Conservation (phyloP, 768 basidiomycete genomes). For the Zangia roseola region DNA sequence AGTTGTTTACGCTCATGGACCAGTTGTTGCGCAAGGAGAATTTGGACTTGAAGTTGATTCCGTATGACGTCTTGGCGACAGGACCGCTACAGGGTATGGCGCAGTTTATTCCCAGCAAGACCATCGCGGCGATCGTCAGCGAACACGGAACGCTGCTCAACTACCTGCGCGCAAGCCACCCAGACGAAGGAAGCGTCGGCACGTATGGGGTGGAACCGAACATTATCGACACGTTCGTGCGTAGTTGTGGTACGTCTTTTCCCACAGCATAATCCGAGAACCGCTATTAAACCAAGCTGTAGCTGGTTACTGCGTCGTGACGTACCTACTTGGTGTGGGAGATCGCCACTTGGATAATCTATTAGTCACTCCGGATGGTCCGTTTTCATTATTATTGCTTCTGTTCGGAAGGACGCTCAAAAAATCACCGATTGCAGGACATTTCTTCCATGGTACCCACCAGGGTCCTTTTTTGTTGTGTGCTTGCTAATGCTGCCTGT, state of each 20-base stretch:
- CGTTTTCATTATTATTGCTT: constrained; percentile 14
- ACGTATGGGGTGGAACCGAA: constrained; percentile 93
- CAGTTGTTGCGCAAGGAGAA: constrained; percentile 91
- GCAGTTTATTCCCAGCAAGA: constrained; percentile 95
- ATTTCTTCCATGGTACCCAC: constrained; percentile 92
- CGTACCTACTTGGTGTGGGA: constrained; percentile 93
- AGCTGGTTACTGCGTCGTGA: constrained; percentile 99
- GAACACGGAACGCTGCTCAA: constrained; percentile 87
- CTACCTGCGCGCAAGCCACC: constrained; percentile 81
- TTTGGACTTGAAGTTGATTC: constrained; percentile 85
- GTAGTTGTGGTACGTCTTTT: constrained; percentile 82
- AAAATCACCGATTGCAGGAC: constrained; percentile 43
- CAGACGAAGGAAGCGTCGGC: constrained; percentile 92
- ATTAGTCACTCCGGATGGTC: constrained; percentile 87
- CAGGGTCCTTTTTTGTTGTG: neutral
- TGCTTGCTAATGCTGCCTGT: constrained; percentile 9
- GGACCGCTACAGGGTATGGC: constrained; percentile 92
- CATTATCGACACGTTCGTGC: constrained; percentile 94
- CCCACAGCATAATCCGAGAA: neutral
- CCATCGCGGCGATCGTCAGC: constrained; percentile 90
- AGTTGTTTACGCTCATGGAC: constrained; percentile 99
- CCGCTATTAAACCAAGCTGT: constrained; percentile 16
- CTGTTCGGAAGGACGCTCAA: neutral
- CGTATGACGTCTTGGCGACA: constrained; percentile 92
- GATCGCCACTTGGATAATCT: constrained; percentile 97